Base-by-base conservation (phyloP, 352 stramenopile genomes). In the Nothophytophthora sp. region DNA sequence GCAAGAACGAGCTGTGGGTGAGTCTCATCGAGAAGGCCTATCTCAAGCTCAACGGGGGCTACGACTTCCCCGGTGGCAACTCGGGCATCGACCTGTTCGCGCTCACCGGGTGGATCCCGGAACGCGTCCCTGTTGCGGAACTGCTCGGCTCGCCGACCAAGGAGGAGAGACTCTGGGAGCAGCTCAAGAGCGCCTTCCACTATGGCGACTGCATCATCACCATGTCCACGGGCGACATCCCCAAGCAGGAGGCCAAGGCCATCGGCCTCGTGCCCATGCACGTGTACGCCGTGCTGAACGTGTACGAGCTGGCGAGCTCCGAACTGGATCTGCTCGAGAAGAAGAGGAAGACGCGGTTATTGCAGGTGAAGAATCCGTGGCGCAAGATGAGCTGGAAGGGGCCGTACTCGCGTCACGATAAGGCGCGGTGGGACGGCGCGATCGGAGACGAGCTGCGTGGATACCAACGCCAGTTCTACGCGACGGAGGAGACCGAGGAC, bases 1-100 rank as follows among this genome's bases (percentile, higher is more conserved):
- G 49, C 33, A 72, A 86, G 63, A 93, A 93, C 55, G 86, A 95
- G 33, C 63, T 95, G 9, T 95, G 81, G 81, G 96, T 99, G n/a
- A 93, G 83, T 53, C 81, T 99, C 12, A 96, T 99, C 25, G 97
- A 99, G 79, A 99, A 99, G 59, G 97, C 97, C 3, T 99, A 98
- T 55, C 76, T 99, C 57, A 99, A 99, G 66, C 76, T 99, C 5
- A 96, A 95, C 48, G 97, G 97, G 29, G 96, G 96, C 1, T 99
- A 99, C 59, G 85, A 98, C 58, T 99, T 99, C 73, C 93, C 96
- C 27, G 97, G 97, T 15, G 96, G 90, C 22, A 99, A 99, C 69
- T 97, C 85, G 45, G 94, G 95, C 16, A 97, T 99, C 36, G 97
- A 99, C 73, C 69, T 99, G 18, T 99, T 98, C 74, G 94, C 92